These are phyloP conservation scores for Curvularia lunata DNA, from an alignment of 2,329 filamentous ascomycete genomes.

Conservation along the genomic window DNA sequence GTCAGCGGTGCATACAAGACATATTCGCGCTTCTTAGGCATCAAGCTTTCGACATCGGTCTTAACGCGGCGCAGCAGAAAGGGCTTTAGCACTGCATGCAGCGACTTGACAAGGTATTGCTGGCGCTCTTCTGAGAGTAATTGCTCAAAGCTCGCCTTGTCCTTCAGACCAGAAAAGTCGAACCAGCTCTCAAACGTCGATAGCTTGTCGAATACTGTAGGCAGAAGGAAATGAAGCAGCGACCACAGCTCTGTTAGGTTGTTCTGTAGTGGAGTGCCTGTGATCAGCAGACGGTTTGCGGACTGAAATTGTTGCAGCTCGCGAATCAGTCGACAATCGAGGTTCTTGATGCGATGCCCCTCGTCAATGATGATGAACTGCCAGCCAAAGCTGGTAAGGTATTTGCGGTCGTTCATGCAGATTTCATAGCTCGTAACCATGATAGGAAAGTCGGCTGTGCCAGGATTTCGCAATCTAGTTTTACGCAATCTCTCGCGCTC, in stretches of 20 bases:
- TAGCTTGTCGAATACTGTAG: slow-evolving; percentile 90
- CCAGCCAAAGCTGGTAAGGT: slow-evolving; percentile 85
- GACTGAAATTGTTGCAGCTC: slow-evolving; percentile 88
- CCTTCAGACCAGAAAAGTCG: slow-evolving; percentile 89
- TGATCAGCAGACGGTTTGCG: slow-evolving; percentile 88
- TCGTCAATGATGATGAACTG: slow-evolving; percentile 99
- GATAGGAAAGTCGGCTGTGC: slow-evolving; percentile 78
- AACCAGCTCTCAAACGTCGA: slow-evolving; percentile 97
- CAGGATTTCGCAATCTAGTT: slow-evolving; percentile 73
- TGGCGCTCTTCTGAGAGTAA: slow-evolving; percentile 80
- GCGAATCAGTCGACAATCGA: slow-evolving; percentile 88
- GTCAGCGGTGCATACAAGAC: slow-evolving; percentile 94
- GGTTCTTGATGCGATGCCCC: slow-evolving; percentile 95
- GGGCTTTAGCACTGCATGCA: slow-evolving; percentile 91
- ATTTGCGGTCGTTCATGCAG: slow-evolving; percentile 85
- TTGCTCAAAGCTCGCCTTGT: slow-evolving; percentile 78
- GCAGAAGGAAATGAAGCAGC: slow-evolving; percentile 88
- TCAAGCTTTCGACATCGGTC: slow-evolving; percentile 84
- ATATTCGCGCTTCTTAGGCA: slow-evolving; percentile 98
- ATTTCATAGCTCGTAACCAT: slow-evolving; percentile 97
- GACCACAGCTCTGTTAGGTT: slow-evolving; percentile 96
- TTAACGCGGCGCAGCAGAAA: slow-evolving; percentile 88
- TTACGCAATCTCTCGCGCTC: slow-evolving; percentile 78
- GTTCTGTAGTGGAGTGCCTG: slow-evolving; percentile 93
- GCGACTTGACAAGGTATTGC: slow-evolving; percentile 79